Evolutionary conservation across 306 rosid species (phyloP).

Genomic region (Corylus heterophylla): DNA sequence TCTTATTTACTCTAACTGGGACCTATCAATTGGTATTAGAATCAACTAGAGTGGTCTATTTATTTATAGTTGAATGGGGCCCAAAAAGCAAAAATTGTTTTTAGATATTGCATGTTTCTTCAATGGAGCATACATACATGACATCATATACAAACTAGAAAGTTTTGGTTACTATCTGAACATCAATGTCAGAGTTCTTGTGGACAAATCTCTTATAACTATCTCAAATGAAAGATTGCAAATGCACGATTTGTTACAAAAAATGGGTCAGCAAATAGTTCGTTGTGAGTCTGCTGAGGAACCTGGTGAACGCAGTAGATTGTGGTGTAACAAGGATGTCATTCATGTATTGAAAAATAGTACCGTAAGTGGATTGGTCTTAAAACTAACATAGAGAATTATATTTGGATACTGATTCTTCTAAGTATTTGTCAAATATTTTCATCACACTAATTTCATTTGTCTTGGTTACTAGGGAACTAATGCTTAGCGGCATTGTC

Average conservation of each 20-base stretch:
- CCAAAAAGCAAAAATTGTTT: conserved; percentile 20
- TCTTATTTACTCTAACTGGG: too few relatives aligned
- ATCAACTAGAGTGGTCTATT: too few relatives aligned
- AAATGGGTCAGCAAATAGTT: conserved; percentile 24
- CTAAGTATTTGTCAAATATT: too few relatives aligned
- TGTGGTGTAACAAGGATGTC: conserved; percentile 17
- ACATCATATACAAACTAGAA: conserved; percentile 7
- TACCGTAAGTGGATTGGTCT: background rate
- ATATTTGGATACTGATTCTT: too few relatives aligned
- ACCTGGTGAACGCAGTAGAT: conserved; percentile 4
- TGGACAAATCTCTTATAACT: conserved; percentile 19
- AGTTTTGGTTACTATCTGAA: conserved; percentile 14
- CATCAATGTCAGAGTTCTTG: background rate
- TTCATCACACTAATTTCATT: too few relatives aligned
- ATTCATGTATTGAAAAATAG: conserved; percentile 6
- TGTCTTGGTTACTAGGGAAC: conserved; percentile 19
- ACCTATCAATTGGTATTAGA: too few relatives aligned
- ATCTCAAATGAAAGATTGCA: background rate
- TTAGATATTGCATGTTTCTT: conserved; percentile 30
- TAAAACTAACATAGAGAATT: too few relatives aligned
- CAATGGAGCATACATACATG: conserved; percentile 16
- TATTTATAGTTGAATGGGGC: too few relatives aligned
- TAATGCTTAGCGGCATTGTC: conserved; percentile 19
- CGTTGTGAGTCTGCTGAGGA: conserved; percentile 12
- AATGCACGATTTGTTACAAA: conserved; percentile 29